A percentile compares a stretch with the other conserved stretches of the same genome.
Evolutionary conservation across 1,284 basidiomycete genomes (phyloP).

Genomic region (Puccinia coronata): DNA sequence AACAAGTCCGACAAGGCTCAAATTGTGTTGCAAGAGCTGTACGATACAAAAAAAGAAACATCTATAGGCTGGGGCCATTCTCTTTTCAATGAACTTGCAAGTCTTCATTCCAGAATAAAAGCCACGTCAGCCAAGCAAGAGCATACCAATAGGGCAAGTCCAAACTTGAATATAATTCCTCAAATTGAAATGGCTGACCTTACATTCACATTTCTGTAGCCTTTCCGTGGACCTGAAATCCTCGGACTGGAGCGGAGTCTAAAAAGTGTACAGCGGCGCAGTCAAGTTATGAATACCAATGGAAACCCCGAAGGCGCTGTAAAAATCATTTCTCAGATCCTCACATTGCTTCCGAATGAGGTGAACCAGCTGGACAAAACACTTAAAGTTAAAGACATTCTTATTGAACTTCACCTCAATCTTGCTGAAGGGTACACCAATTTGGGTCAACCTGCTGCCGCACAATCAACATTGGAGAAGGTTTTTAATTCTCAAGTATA

Average conservation of each 20-base stretch:
- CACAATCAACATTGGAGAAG: not conserved
- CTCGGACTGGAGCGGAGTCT: not conserved
- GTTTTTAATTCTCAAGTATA: not conserved
- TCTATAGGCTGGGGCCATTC: not conserved
- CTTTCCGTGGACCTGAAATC: not conserved
- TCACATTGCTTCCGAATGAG: not conserved
- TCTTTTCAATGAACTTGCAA: not conserved
- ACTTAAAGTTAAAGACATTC: not conserved
- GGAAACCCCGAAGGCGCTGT: not conserved
- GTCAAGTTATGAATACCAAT: not conserved
- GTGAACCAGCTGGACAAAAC: not conserved
- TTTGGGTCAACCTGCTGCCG: not conserved
- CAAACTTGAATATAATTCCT: not conserved
- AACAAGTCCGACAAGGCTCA: not conserved
- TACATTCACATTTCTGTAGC: not conserved
- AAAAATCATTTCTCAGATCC: not conserved
- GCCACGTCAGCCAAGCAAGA: not conserved
- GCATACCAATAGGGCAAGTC: not conserved
- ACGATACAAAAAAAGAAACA: not conserved
- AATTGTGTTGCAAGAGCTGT: conserved; percentile 1
- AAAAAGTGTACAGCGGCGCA: not conserved
- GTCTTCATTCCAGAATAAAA: not conserved
- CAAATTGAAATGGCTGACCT: not conserved
- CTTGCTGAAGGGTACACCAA: not conserved
- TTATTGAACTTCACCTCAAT: not conserved